Evolutionary conservation across 345 rosid genomes (phyloP).

Genomic region (Syzygium grande): DNA sequence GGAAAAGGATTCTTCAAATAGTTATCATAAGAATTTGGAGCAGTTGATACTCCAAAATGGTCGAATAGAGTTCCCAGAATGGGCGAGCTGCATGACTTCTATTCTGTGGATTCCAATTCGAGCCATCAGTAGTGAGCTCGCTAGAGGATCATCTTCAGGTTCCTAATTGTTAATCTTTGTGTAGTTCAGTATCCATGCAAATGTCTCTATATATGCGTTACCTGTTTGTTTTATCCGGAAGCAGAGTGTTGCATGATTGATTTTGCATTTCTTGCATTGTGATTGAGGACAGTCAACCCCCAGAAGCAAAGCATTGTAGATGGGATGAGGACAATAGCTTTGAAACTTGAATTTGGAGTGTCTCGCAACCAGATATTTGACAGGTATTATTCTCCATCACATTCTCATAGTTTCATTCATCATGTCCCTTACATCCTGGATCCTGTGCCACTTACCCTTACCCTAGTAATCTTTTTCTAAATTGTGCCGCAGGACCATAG

Average conservation of each 20-base stretch:
- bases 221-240: background rate
- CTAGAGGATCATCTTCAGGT: slow-evolving; percentile 94
- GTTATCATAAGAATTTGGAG: slow-evolving; percentile 38
- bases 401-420: background rate
- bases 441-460: background rate
- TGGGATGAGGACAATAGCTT: slow-evolving; percentile 95
- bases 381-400: slow-evolving; percentile 33
- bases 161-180: slow-evolving; percentile 5
- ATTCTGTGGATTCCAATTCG: slow-evolving; percentile 86
- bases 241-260: background rate
- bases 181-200: background rate
- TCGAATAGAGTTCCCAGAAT: slow-evolving; percentile 68
- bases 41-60: slow-evolving; percentile 53
- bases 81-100: slow-evolving; percentile 74
- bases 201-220: background rate
- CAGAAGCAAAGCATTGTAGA: slow-evolving; percentile 73
- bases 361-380: slow-evolving; percentile 89
- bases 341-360: slow-evolving; percentile 90
- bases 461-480: background rate
- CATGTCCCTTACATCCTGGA: background rate
- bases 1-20: slow-evolving; percentile 23
- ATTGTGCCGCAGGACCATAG: slow-evolving; percentile 58
- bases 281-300: slow-evolving; percentile 45
- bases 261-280: slow-evolving; percentile 6
- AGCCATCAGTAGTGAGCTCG: slow-evolving; percentile 67